Base-by-base conservation (phyloP, 768 basidiomycete genomes). In the Leccinum boreale region DNA sequence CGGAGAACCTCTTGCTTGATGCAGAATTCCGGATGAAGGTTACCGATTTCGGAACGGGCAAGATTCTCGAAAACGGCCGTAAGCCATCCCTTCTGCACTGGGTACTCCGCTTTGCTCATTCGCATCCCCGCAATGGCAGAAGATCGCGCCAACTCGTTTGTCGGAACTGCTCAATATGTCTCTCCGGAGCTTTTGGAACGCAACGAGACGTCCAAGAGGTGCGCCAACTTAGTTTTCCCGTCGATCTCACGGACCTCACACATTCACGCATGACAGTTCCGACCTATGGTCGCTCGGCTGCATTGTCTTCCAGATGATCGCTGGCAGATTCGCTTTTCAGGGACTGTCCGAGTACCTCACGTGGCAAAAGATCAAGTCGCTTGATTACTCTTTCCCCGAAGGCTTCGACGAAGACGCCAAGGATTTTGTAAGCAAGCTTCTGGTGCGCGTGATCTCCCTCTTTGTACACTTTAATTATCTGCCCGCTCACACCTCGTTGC, bases 261-360 rank as follows among this genome's bases (percentile, higher is more conserved):
- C 9, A 2, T 5, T 29, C 52, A 2, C 14, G 44, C 5, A 19
- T 6, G 19, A 19, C 57, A 95, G 94, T 60, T 92, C 95, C 42
- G 97, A 98, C 72, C 79, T 94, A 10, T 99, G 96, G 96, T 92
- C 94, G 5, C 79, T 97, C 24, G 97, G 94, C 2, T 98, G 96
- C 73, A 87, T 98, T 46, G 73, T 98, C 21, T 98, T 85, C 73
- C 95, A 98, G 71, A 88, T 98, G 80, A 86, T 98, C 52, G 84
- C 89, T 12, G 96, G 95, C 39, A 84, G 84, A 44, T 95, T 95
- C 63, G 91, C 94, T 2, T 99, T 99, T 77, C 84, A 90, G 61
- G 94, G 89, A 4, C 78, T 86, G 6, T 94, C 94, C 0, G 93
- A 98, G 58, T 98, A 95, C 68, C 83, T 97, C 58, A 97, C 90